Evolutionary conservation across 1,284 basidiomycete genomes (phyloP), one percentile per base, ranked within the genome.

Genomic region (Meripilus lineatus): DNA sequence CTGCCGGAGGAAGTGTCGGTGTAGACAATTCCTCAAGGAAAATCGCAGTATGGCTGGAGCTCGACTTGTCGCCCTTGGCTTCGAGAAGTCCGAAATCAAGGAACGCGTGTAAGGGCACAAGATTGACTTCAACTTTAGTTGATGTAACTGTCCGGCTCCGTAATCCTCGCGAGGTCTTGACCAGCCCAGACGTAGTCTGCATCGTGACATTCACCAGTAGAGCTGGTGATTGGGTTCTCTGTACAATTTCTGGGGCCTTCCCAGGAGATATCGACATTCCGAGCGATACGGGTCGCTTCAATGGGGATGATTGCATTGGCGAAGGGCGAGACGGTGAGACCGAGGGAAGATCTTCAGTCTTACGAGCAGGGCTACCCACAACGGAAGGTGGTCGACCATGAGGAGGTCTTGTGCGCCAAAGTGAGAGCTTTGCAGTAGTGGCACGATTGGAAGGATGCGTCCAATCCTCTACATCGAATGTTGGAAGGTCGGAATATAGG

Each of bases 101-200:
- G 57, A 90, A 89, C 11, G 87, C 35, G 55, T 91, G 89, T 5
- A 91, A 54, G 2, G 89, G 81, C 2, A 70, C 66, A 4, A 85
- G 45, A 15, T 66, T 57, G 33, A 77, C 50, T 23, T 71, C 65
- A 5, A 74, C 42, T 8, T 63, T 54, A 21, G 54, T 24, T 10
- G 38, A 35, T 40, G 25, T 39, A 17, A 20, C 48, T 6, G 42
- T 39, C 13, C 36, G 33, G 24, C 49, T 48, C 3, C 51, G 44
- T 36, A 38, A 39, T 2, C 41, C 36, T 3, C 48, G 45, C 22
- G 51, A 38, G 4, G 36, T 33, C 32, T 25, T 24, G n/a, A 34
- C 34, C 15, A 28, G 23, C 10, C 32, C 18, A 28, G 26, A 6
- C 15, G 42, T 25, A 32, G 45, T 28, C 10, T 40, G 43, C 8